phyloP scores from a whole-genome alignment of 257 asterid genomes.

The Voacanga thouarsii region DNA sequence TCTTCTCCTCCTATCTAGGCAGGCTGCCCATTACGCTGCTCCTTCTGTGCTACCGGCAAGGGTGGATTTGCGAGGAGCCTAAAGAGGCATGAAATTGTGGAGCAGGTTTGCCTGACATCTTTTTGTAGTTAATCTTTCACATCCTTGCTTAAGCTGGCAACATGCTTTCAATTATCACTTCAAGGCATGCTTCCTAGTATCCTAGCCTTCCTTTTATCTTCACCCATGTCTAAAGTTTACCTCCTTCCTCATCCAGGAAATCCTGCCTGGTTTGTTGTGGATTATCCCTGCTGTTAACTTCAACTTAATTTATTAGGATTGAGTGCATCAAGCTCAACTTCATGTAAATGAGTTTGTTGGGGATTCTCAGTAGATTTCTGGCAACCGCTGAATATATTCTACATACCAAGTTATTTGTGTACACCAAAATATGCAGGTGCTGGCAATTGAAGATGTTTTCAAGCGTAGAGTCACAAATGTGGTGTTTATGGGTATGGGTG shows the following conservation, averaged over 20 bases:
- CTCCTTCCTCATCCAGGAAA: neutral
- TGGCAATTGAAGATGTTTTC: slow-evolving; percentile 85
- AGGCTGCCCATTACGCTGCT: slow-evolving; percentile 91
- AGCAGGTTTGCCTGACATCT: slow-evolving; percentile 53
- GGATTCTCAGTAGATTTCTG: neutral
- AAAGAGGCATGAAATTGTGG: slow-evolving; percentile 89
- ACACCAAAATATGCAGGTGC: slow-evolving; percentile 53
- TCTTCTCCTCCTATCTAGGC: slow-evolving; percentile 49
- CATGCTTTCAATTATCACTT: neutral
- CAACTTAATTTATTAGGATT: neutral
- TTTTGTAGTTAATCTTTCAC: slow-evolving; percentile 3
- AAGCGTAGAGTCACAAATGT: slow-evolving; percentile 87
- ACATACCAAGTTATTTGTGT: slow-evolving; percentile 2
- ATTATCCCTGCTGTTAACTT: neutral
- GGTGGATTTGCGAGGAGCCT: slow-evolving; percentile 95
- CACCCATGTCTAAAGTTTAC: neutral
- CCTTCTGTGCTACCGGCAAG: slow-evolving; percentile 96
- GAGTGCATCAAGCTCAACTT: neutral
- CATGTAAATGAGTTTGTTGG: neutral
- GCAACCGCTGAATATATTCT: neutral
- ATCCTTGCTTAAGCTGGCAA: neutral
- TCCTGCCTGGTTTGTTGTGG: neutral
- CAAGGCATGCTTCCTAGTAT: neutral
- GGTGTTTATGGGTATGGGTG: slow-evolving; percentile 99
- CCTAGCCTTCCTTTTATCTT: neutral